phyloP scores from a whole-genome alignment of 495 filamentous ascomycete species.

The Amniculicola lignicola region DNA sequence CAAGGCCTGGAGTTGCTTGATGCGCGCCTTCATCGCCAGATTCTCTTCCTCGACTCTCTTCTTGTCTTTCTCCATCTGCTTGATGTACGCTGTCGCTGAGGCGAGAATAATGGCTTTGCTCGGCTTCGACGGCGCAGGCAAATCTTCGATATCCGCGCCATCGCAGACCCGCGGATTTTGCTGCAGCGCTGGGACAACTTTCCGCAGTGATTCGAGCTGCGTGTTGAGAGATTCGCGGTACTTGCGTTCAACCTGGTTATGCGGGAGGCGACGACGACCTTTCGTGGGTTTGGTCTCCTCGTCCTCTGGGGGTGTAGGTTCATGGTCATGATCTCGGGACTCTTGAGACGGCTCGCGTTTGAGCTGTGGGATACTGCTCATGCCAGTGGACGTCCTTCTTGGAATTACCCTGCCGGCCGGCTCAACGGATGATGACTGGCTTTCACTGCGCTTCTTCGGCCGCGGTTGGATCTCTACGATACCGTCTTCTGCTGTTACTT shows the following conservation, averaged over 20 bases:
- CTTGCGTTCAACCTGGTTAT: slow-evolving; percentile 39
- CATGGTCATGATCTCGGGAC: no score
- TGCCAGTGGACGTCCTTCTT: slow-evolving; percentile 8
- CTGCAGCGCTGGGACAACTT: slow-evolving; percentile 33
- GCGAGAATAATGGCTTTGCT: slow-evolving; percentile 37
- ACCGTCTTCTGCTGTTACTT: slow-evolving; percentile 27
- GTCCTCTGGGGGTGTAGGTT: background rate
- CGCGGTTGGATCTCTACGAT: slow-evolving; percentile 33
- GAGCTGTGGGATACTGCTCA: background rate
- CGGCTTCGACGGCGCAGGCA: slow-evolving; percentile 33
- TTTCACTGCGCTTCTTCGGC: slow-evolving; percentile 30
- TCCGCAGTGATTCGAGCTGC: slow-evolving; percentile 35
- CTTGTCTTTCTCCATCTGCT: slow-evolving; percentile 37
- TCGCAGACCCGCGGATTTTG: slow-evolving; percentile 24
- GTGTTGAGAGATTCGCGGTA: slow-evolving; percentile 37
- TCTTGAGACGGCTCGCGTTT: slow-evolving; percentile 21
- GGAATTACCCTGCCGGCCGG: slow-evolving; percentile 27
- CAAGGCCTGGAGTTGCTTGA: slow-evolving; percentile 35
- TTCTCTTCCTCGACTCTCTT: slow-evolving; percentile 30
- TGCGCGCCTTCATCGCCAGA: slow-evolving; percentile 20
- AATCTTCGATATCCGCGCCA: slow-evolving; percentile 35
- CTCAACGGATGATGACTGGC: slow-evolving; percentile 24
- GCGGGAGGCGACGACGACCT: slow-evolving; percentile 31
- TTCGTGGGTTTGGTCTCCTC: slow-evolving; percentile 23
- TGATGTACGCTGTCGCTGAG: slow-evolving; percentile 36